Evolutionary conservation across 2,329 filamentous ascomycete genomes (phyloP).

Genomic region (Bertia moriformis): DNA sequence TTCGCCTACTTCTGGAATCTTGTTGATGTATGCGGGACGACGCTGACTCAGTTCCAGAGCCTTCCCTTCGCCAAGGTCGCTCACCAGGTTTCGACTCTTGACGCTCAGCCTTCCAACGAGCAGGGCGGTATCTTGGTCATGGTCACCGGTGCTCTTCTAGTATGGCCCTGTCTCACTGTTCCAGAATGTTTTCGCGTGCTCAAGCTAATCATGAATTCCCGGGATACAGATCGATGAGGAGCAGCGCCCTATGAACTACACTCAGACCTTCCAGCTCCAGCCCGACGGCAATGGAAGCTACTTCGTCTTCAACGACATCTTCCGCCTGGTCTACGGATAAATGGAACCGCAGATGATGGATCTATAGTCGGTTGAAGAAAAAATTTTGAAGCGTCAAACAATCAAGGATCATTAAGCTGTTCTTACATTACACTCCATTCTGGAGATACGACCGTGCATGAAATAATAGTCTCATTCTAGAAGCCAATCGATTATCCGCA

Average conservation of each 20-base stretch:
- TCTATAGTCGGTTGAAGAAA: too few relatives aligned
- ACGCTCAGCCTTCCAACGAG: constrained; percentile 64
- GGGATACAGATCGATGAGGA: constrained; percentile 74
- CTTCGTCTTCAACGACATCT: constrained; percentile 88
- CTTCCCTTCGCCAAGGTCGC: constrained; percentile 71
- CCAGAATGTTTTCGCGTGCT: neutral
- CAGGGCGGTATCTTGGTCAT: constrained; percentile 66
- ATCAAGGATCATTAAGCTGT: too few relatives aligned
- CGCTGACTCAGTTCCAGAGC: constrained; percentile 27
- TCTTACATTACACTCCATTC: too few relatives aligned
- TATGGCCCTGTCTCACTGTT: too few relatives aligned
- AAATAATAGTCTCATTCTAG: too few relatives aligned
- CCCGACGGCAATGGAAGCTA: constrained; percentile 55
- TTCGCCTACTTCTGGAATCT: constrained; percentile 4
- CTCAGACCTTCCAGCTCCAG: constrained; percentile 74
- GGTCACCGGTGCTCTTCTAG: constrained; percentile 74
- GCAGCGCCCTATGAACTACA: constrained; percentile 77
- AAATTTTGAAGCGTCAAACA: too few relatives aligned
- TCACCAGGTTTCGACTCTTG: constrained; percentile 64
- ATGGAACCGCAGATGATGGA: constrained; percentile 28
- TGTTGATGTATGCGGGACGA: neutral
- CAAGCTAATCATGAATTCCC: too few relatives aligned
- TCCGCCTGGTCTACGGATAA: constrained; percentile 69
- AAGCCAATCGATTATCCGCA: too few relatives aligned
- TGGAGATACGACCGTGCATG: too few relatives aligned